These are phyloP conservation scores for Metarhizium sp. DNA, from an alignment of 2,329 filamentous ascomycete genomes.

Conservation along the genomic window DNA sequence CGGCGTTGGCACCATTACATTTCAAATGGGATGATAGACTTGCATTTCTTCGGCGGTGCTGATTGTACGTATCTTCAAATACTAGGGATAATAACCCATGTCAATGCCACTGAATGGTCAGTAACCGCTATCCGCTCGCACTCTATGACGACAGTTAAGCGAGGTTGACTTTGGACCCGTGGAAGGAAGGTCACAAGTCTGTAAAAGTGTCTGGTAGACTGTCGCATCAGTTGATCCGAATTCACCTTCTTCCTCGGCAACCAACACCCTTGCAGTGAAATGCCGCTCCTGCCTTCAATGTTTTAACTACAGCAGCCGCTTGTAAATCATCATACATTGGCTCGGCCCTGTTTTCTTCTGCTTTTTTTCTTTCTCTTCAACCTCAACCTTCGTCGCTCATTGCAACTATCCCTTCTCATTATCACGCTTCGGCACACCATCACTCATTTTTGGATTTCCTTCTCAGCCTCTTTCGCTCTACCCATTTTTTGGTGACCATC, in stretches of 20 bases:
- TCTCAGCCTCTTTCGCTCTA: constrained; percentile 4
- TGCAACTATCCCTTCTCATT: constrained; percentile 14
- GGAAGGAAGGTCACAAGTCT: neutral
- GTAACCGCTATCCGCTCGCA: too few species aligned
- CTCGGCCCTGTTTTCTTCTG: neutral
- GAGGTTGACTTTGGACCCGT: neutral
- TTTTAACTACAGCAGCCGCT: neutral
- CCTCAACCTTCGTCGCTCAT: constrained; percentile 11
- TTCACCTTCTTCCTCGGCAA: neutral
- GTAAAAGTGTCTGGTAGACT: neutral
- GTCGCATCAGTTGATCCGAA: neutral
- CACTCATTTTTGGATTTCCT: constrained; percentile 22
- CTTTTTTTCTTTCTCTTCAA: constrained; percentile 7
- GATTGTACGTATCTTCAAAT: neutral
- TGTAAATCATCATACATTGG: neutral
- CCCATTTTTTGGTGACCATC: constrained; percentile 22
- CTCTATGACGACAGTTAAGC: neutral
- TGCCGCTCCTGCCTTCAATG: constrained; percentile 1
- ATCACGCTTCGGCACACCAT: constrained; percentile 13
- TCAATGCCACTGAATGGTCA: too few species aligned
- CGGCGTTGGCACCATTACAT: neutral
- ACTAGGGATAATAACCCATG: too few species aligned
- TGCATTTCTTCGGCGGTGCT: neutral
- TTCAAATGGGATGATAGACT: neutral
- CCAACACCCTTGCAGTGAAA: neutral